phyloP scores from a whole-genome alignment of 805 yeast species.

The Kazachstania viticola region DNA sequence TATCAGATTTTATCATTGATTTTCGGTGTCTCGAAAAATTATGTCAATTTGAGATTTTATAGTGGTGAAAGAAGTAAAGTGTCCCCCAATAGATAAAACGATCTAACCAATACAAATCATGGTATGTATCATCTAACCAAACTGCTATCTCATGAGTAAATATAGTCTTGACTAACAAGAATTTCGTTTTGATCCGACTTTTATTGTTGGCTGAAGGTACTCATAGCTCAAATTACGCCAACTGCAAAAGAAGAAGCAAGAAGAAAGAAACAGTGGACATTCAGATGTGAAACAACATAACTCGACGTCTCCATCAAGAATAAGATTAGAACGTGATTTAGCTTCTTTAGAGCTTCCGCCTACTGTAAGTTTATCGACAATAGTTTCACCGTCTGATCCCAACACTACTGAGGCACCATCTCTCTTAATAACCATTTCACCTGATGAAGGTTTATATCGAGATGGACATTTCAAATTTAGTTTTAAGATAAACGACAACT shows the following conservation, averaged over 20 bases:
- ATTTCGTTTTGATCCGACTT: no score
- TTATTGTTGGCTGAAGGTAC: neutral
- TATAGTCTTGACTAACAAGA: no score
- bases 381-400: slow-evolving; percentile 5
- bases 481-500: slow-evolving; percentile 55
- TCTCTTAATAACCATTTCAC: slow-evolving; percentile 12
- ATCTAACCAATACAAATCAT: no score
- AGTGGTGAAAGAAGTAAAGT: no score
- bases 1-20: no score
- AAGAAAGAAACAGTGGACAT: slow-evolving; percentile 1
- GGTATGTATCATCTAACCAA: no score
- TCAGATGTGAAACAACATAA: neutral
- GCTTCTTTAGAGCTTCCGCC: slow-evolving; percentile 18
- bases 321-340: slow-evolving; percentile 19
- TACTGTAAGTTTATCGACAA: slow-evolving; percentile 6
- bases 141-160: no score
- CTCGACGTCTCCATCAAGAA: slow-evolving; percentile 10
- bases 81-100: no score
- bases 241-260: slow-evolving; percentile 15
- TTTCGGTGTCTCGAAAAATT: no score
- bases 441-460: slow-evolving; percentile 23
- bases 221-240: slow-evolving; percentile 20
- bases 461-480: slow-evolving; percentile 39
- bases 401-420: slow-evolving; percentile 5
- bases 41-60: no score